phyloP scores from a whole-genome alignment of 768 basidiomycete genomes.

The Lyophyllum decastes region DNA sequence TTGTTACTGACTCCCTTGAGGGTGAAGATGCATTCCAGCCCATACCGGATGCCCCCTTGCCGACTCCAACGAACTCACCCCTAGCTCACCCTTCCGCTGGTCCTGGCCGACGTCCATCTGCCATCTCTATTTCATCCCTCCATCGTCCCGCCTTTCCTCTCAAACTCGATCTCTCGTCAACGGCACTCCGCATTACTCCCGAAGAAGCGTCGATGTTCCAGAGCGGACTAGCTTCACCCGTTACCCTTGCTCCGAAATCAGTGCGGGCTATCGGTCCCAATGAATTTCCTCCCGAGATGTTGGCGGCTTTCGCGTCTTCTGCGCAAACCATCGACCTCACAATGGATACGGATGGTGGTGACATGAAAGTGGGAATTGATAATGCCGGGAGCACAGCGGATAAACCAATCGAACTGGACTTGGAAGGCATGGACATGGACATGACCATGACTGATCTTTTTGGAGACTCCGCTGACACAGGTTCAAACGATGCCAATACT shows the following conservation, averaged over 20 bases:
- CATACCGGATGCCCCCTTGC: constrained; percentile 13
- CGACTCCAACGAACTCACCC: constrained; percentile 35
- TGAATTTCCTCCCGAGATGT: constrained; percentile 63
- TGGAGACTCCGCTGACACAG: constrained; percentile 43
- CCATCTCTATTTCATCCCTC: constrained; percentile 79
- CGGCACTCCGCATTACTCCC: constrained; percentile 62
- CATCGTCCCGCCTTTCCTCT: constrained; percentile 70
- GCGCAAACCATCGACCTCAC: constrained; percentile 56
- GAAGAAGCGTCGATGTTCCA: constrained; percentile 61
- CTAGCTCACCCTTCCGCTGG: constrained; percentile 29
- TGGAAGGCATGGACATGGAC: constrained; percentile 69
- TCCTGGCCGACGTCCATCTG: constrained; percentile 63
- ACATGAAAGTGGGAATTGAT: constrained; percentile 35
- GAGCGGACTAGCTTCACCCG: constrained; percentile 72
- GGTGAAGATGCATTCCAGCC: constrained; percentile 7
- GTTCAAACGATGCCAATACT: constrained; percentile 32
- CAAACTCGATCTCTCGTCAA: constrained; percentile 81
- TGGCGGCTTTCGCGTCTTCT: constrained; percentile 59
- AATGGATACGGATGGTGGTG: constrained; percentile 21
- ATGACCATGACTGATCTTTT: constrained; percentile 62
- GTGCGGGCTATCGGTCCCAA: constrained; percentile 58
- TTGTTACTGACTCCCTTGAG: constrained; percentile 6
- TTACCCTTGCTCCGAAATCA: constrained; percentile 80
- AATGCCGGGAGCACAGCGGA: constrained; percentile 66
- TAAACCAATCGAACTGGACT: constrained; percentile 79